Evolutionary conservation across 805 yeast genomes (phyloP).

Genomic region (Metschnikowia amazonensis): DNA sequence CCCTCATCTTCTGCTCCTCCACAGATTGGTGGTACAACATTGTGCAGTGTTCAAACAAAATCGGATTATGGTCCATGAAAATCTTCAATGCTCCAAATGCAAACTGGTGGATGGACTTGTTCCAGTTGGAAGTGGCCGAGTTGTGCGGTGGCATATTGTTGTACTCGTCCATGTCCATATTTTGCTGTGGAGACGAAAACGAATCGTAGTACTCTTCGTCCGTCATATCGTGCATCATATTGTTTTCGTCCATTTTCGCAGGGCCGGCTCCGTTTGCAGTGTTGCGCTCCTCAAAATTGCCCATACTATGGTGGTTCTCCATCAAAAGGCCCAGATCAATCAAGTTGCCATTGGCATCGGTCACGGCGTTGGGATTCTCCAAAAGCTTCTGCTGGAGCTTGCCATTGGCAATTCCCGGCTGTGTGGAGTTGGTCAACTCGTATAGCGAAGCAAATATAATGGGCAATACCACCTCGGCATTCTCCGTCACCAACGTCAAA

Average conservation of each 20-base stretch:
- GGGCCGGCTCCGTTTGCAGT: conserved; percentile 9
- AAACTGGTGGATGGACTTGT: conserved; percentile 84
- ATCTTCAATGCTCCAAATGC: conserved; percentile 88
- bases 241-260: conserved; percentile 12
- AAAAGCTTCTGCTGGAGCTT: conserved; percentile 34
- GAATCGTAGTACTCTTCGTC: conserved; percentile 45
- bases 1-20: conserved; percentile 66
- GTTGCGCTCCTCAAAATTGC: conserved; percentile 10
- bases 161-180: conserved; percentile 30
- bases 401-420: conserved; percentile 42
- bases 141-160: conserved; percentile 39
- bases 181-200: conserved; percentile 34
- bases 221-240: conserved; percentile 32
- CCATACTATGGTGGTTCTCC: conserved; percentile 12
- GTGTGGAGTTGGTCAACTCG: conserved; percentile 62
- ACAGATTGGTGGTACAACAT: conserved; percentile 75
- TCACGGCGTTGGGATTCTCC: conserved; percentile 36
- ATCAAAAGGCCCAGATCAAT: conserved; percentile 36
- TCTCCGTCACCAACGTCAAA: conserved; percentile 83
- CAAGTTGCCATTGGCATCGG: conserved; percentile 42
- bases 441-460: conserved; percentile 86
- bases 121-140: conserved; percentile 71
- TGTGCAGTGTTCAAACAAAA: conserved; percentile 89
- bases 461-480: conserved; percentile 88
- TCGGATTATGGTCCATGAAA: conserved; percentile 89